phyloP scores from a whole-genome alignment of 148 eudicot species.

The Rhododendron simsii region DNA sequence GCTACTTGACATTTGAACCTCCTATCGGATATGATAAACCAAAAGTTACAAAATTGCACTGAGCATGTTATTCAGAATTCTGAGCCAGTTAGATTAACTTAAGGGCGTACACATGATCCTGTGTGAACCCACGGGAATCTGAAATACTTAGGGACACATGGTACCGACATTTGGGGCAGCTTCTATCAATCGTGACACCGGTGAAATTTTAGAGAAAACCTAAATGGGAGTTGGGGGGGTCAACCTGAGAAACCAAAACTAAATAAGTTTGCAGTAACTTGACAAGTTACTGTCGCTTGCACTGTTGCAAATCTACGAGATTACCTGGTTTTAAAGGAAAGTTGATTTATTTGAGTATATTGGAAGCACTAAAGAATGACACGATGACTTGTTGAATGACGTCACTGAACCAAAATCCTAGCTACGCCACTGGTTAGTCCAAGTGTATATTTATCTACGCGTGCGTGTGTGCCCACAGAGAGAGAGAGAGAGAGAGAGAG shows the following conservation, averaged over 20 bases:
- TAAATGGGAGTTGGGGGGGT: not conserved
- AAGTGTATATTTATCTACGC: not conserved
- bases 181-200: not conserved
- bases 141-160: not conserved
- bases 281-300: not conserved
- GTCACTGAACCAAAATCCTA: not conserved
- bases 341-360: not conserved
- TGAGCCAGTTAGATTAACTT: not conserved
- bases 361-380: not conserved
- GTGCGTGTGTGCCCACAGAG: not conserved
- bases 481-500: conserved; percentile 34
- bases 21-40: not conserved
- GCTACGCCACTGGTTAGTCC: not conserved
- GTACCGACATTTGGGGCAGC: not conserved
- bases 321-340: not conserved
- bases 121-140: not conserved
- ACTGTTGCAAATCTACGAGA: not conserved
- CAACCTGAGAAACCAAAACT: not conserved
- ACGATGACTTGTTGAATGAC: not conserved
- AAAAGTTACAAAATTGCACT: not conserved
- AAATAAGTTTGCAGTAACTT: not conserved
- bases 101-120: not conserved
- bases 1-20: not conserved
- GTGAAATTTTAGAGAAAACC: not conserved
- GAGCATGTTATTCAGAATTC: not conserved